These are phyloP conservation scores for Rhizoclosmatium globosum DNA, from an alignment of 192 early-diverging fungal species.

Conservation along the genomic window DNA sequence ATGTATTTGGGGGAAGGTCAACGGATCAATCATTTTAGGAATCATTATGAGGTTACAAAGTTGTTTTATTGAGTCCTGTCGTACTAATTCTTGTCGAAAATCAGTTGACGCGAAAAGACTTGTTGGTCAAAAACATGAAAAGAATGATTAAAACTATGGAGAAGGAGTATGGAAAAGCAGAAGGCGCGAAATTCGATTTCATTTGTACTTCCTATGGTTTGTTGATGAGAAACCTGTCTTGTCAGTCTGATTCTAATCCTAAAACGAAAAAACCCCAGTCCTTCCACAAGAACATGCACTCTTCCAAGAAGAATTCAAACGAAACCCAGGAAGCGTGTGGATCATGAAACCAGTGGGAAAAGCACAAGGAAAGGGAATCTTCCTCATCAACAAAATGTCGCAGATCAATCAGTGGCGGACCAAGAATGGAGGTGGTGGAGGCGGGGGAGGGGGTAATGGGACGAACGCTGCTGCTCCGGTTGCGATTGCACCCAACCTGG, in stretches of 20 bases:
- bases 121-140: conserved; percentile 73
- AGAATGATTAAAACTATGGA: conserved; percentile 72
- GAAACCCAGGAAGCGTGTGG: conserved; percentile 68
- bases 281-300: conserved; percentile 70
- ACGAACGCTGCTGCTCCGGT: conserved; percentile 7
- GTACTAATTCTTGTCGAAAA: conserved; percentile 4
- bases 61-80: not conserved
- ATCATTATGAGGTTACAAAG: conserved; percentile 68
- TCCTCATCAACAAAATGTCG: conserved; percentile 68
- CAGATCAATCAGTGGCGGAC: conserved; percentile 67
- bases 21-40: conserved; percentile 70
- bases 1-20: conserved; percentile 67
- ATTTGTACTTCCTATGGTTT: conserved; percentile 62
- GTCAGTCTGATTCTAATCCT: no score
- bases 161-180: conserved; percentile 64
- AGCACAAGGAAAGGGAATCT: conserved; percentile 75
- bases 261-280: conserved; percentile 19
- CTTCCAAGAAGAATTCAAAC: conserved; percentile 73
- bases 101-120: conserved; percentile 69
- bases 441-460: conserved; percentile 53
- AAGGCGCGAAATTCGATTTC: conserved; percentile 67
- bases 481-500: not conserved
- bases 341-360: conserved; percentile 77
- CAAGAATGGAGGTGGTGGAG: conserved; percentile 49
- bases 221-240: not conserved